Conservation (phyloP, 306 rosid genomes). For the Malus sieversii region DNA sequence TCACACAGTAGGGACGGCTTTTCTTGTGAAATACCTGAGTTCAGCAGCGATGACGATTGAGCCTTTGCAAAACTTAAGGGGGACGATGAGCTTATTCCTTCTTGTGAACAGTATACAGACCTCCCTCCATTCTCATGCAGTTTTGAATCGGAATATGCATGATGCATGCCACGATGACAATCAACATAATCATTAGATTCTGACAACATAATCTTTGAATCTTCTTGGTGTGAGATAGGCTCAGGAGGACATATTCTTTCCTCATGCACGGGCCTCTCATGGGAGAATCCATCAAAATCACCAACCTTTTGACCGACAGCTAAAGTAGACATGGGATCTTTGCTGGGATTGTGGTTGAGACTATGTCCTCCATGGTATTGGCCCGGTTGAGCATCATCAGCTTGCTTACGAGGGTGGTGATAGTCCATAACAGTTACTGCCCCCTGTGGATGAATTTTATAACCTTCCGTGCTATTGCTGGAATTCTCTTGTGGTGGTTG, state of each 20-base stretch:
- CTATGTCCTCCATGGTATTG: conserved; percentile 24
- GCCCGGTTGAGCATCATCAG: conserved; percentile 16
- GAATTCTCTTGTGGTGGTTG: conserved; percentile 32
- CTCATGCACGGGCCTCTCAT: conserved; percentile 25
- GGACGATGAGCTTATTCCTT: conserved; percentile 33
- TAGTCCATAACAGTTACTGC: conserved; percentile 22
- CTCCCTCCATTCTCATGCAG: conserved; percentile 46
- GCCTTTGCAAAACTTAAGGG: conserved; percentile 41
- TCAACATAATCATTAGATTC: conserved; percentile 25
- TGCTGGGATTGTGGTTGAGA: conserved; percentile 18
- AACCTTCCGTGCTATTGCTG: conserved; percentile 11
- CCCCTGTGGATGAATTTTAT: conserved; percentile 23
- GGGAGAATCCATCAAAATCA: conserved; percentile 23
- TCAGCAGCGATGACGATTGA: conserved; percentile 31
- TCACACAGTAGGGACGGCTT: conserved; percentile 25
- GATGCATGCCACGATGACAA: conserved; percentile 38
- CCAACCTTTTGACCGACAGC: conserved; percentile 24
- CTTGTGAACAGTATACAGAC: conserved; percentile 49
- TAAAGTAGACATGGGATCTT: conserved; percentile 14
- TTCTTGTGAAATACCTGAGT: conserved; percentile 31
- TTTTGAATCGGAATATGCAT: conserved; percentile 66
- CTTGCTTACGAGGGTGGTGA: conserved; percentile 18
- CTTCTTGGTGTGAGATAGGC: conserved; percentile 27
- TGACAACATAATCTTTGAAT: conserved; percentile 21
- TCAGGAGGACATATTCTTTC: conserved; percentile 28